Base-by-base conservation (phyloP, 2,329 filamentous ascomycete species). In the Colletotrichum tofieldiae region DNA sequence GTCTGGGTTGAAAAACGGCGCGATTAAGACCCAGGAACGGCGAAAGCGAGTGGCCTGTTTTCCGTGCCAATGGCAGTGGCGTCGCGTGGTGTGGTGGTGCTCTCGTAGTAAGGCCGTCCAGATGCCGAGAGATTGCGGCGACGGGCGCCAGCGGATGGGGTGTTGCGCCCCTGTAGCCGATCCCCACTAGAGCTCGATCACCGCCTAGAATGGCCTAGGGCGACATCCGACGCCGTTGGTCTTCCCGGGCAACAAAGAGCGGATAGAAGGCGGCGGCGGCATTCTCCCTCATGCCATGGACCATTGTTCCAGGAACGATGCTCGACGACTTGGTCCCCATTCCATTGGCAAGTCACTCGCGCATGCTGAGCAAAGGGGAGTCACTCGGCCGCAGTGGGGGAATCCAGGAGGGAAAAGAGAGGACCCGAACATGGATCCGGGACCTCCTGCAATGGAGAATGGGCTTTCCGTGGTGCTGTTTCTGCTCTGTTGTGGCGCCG, bases 111-210 rank as follows among this genome's bases (percentile, higher is more conserved):
- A 39, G 65, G 62, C 35, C 51, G 37, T 64, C 16, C 37, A 54
- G 59, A 55, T 72, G 69, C 69, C 69, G 59, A 72, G 69, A 69
- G 65, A 69, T 72, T 47, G 65, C 69, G 54, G 59, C 69, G 37
- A 49, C 37, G 5, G 59, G 29, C 69, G 58, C 37, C 58, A 69
- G 49, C 41, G n/a, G 45, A 52, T 45, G 37, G 45, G 70, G 45
- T 41, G 52, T 35, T 64, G 29, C 32, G 26, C 20, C 47, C 59
- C 45, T 39, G 61, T 47, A 69, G 43, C 37, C 35, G 59, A 72
- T 69, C 65, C 14, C 63, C 39, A 64, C 59, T 32, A 72, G 59
- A 63, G 58, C 58, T 69, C 18, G 45, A 51, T 68, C 49, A 58
- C n/a, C 43, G 43, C 65, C 56, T 45, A 43, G 23, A 52, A 56